Percentiles rank a stretch among this genome's conserved stretches.
Conservation (phyloP, 306 rosid species). For the Nissolia schottii region DNA sequence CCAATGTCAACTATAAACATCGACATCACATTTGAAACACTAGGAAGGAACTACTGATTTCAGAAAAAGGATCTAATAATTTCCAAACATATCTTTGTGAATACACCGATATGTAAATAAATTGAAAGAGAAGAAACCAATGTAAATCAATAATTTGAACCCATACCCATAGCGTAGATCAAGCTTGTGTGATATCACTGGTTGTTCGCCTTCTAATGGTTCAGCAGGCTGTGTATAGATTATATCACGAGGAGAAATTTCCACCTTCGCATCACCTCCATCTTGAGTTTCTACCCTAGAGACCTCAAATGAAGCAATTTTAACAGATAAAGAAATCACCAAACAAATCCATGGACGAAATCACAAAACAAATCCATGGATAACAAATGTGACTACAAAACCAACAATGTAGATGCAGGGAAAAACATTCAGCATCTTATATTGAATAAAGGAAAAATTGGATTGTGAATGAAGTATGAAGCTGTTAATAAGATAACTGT, state of each 20-base stretch:
- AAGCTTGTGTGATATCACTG: slow-evolving; percentile 72
- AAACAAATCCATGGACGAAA: slow-evolving; percentile 22
- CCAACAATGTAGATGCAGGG: slow-evolving; percentile 14
- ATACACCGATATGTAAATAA: not conserved
- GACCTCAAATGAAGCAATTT: slow-evolving; percentile 32
- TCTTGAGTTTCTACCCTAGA: slow-evolving; percentile 97
- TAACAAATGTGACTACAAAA: slow-evolving; percentile 10
- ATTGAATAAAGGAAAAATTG: not conserved
- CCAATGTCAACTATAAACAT: not conserved
- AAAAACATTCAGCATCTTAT: not conserved
- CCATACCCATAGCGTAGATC: slow-evolving; percentile 96
- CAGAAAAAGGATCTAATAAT: not conserved
- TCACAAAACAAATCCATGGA: not conserved
- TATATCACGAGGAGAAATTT: slow-evolving; percentile 93
- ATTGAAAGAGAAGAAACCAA: slow-evolving; percentile 6
- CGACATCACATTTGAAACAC: not conserved
- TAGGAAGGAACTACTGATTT: not conserved
- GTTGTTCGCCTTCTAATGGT: slow-evolving; percentile 60
- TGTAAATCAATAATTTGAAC: slow-evolving; percentile 17
- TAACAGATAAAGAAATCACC: slow-evolving; percentile 7
- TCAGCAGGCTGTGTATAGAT: slow-evolving; percentile 81
- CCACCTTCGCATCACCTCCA: slow-evolving; percentile 94
- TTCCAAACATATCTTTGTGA: not conserved
- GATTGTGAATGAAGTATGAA: slow-evolving; percentile 12
- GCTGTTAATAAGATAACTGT: not conserved